Base-by-base conservation (phyloP, 108 stramenopile genomes). In the Cyclotella baltica region DNA sequence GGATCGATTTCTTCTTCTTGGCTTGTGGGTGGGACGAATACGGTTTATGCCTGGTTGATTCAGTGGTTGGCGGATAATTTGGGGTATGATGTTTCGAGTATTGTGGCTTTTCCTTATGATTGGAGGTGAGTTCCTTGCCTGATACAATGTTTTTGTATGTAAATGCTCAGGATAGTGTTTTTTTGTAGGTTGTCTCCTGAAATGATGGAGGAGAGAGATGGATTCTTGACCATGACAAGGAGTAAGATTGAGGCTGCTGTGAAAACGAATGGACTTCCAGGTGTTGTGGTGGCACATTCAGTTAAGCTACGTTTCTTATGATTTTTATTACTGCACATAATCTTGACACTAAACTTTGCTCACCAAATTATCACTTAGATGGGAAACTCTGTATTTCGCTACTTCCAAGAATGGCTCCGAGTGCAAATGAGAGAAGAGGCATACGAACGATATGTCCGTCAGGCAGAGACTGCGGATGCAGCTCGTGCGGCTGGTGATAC, bases 211-310 rank as follows among this genome's bases (percentile, higher is more conserved):
- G 38, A 64, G 22, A 37, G 93, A n/a, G 93, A 95, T 74, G 90
- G 90, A 22, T 91, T 86, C 59, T 80, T 91, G 38, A 85, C 85
- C 20, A 58, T 80, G 64, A 89, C 70, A 38, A 61, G 89, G 28
- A 52, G 69, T 27, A 80, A 85, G 36, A 88, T 95, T 29, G 93
- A 96, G 72, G 93, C 89, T 8, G 89, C 91, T 16, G 93, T 94
- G 22, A 74, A 85, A 34, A 73, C 77, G 22, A 92, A 88, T 78
- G 86, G 86, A 8, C 30, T 80, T 29, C 92, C 95, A 28, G 95
- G 92, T 10, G 92, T 96, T 40, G 78, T 93, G 84, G 91, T 95
- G 11, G 94, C 94, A n/a, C 94, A 93, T 86, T 89, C 88, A 27
- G 89, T 90, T 77, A 75, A 47, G 19, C 63, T 30, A 22, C 34